A percentile compares a stretch with the other conserved stretches of the same genome.
Conservation (phyloP, 805 yeast species). For the Candida sanyiensis region DNA sequence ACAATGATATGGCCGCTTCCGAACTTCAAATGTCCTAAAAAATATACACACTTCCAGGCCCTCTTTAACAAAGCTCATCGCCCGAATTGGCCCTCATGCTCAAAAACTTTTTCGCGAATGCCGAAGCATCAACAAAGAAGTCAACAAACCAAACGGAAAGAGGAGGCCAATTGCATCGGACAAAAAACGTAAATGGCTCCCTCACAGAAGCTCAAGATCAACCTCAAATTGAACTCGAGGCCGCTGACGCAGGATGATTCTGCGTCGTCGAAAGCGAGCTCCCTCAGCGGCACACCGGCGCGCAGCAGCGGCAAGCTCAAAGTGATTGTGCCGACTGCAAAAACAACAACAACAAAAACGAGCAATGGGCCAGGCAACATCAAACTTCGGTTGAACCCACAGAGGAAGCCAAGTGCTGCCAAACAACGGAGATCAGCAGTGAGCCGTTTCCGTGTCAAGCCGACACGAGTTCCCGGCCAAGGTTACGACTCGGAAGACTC, state of each 20-base stretch:
- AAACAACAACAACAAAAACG: slow-evolving; percentile 5
- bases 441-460: slow-evolving; percentile 40
- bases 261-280: too few relatives aligned
- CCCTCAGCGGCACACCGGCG: not conserved
- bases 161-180: too few relatives aligned
- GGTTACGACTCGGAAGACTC: slow-evolving; percentile 98
- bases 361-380: slow-evolving; percentile 7
- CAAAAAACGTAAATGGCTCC: not conserved
- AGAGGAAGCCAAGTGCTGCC: too few relatives aligned
- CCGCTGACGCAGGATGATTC: too few relatives aligned
- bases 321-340: not conserved
- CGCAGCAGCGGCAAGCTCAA: not conserved
- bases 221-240: slow-evolving; percentile 14
- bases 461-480: slow-evolving; percentile 77
- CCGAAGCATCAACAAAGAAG: too few relatives aligned
- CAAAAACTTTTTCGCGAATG: too few relatives aligned
- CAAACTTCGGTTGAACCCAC: slow-evolving; percentile 14
- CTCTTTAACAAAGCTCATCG: too few relatives aligned
- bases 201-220: slow-evolving; percentile 15
- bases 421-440: slow-evolving; percentile 30
- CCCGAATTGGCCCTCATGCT: too few relatives aligned
- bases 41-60: too few relatives aligned
- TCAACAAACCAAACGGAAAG: too few relatives aligned
- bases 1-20: too few relatives aligned
- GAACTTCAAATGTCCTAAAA: too few relatives aligned